Conservation (phyloP, 2,329 filamentous ascomycete genomes). For the Sclerotiophoma versabilis region DNA sequence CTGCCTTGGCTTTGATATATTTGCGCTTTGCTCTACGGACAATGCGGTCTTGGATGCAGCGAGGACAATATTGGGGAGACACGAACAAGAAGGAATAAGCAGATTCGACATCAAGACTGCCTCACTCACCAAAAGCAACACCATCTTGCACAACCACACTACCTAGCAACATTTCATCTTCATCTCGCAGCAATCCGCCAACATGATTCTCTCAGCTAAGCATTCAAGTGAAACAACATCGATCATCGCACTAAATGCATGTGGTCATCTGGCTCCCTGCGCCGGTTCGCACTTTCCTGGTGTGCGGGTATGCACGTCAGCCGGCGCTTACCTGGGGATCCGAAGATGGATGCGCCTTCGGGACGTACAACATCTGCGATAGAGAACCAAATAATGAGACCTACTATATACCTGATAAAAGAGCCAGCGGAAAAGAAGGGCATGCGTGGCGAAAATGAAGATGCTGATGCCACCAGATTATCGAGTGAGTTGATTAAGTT, state of each 20-base stretch:
- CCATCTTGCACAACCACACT: not conserved
- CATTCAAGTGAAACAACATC: too few relatives aligned
- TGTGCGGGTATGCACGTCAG: constrained; percentile 7
- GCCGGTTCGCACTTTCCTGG: not conserved
- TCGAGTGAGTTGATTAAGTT: not conserved
- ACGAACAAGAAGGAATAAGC: not conserved
- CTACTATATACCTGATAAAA: too few relatives aligned
- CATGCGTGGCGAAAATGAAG: not conserved
- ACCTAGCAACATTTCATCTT: not conserved
- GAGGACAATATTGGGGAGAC: too few relatives aligned
- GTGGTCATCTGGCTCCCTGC: not conserved
- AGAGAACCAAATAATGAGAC: too few relatives aligned
- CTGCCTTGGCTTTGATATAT: not conserved
- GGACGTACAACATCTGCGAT: not conserved
- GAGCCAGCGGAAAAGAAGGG: too few relatives aligned
- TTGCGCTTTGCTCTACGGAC: not conserved
- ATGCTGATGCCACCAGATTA: not conserved
- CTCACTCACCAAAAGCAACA: not conserved
- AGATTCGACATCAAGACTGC: not conserved
- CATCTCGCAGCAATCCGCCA: too few relatives aligned
- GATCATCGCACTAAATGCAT: not conserved
- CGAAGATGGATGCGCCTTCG: not conserved
- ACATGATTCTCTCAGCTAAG: not conserved
- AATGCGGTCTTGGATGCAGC: too few relatives aligned
- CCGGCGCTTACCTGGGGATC: constrained; percentile 11